Evolutionary conservation across 768 basidiomycete genomes (phyloP).

Genomic region (Mycena leptocephala): DNA sequence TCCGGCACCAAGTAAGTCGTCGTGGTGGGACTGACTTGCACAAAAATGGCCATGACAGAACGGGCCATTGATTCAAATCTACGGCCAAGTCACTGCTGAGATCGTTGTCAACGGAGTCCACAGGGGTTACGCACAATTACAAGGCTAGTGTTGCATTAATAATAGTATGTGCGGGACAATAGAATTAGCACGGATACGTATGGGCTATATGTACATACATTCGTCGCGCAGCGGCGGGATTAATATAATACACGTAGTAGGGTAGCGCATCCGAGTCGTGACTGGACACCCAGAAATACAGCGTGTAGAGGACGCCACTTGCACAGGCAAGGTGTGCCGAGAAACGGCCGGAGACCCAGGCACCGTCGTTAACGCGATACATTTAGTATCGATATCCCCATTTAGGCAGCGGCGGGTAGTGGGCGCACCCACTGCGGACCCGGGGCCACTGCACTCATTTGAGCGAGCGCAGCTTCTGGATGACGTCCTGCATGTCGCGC

Average conservation of each 20-base stretch:
- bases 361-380: neutral
- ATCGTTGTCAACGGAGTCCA: too few relatives aligned
- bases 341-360: neutral
- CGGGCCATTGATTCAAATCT: too few relatives aligned
- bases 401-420: neutral
- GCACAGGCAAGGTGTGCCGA: neutral
- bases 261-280: neutral
- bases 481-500: constrained; percentile 44
- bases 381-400: neutral
- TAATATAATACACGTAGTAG: neutral
- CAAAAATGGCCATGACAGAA: too few relatives aligned
- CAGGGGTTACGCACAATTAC: neutral
- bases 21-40: too few relatives aligned
- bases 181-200: neutral
- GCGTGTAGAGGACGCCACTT: too few relatives aligned
- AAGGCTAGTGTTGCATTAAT: neutral
- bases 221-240: neutral
- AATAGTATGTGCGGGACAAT: neutral
- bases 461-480: constrained; percentile 40
- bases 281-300: neutral
- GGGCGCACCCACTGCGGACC: too few relatives aligned
- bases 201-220: neutral
- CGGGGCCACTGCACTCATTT: constrained; percentile 3
- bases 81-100: too few relatives aligned
- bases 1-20: neutral